Percentiles rank a stretch among this genome's conserved stretches.
phyloP scores from a whole-genome alignment of 1,284 basidiomycete genomes.

The Trametes polyzona region DNA sequence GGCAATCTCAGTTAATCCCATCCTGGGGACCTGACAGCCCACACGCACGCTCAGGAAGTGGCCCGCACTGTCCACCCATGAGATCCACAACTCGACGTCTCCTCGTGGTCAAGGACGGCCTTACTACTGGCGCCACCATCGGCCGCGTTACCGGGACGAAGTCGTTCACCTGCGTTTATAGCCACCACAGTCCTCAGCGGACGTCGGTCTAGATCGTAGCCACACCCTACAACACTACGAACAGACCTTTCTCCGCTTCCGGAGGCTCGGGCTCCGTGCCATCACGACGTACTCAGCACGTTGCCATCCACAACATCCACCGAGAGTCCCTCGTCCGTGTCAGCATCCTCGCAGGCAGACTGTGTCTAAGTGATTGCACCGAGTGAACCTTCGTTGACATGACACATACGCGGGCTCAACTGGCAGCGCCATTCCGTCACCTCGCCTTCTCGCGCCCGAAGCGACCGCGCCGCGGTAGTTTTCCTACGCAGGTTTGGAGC shows the following conservation, averaged over 20 bases:
- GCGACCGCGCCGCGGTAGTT: conserved; percentile 3
- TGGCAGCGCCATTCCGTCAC: conserved; percentile 3
- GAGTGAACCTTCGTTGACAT: conserved; percentile 22
- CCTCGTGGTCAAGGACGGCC: conserved; percentile 36
- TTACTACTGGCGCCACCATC: conserved; percentile 34
- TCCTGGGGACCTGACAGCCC: no score
- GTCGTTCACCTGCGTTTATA: conserved; percentile 31
- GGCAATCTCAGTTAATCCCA: no score
- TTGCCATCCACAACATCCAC: neutral
- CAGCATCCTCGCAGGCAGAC: neutral
- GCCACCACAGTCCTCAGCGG: conserved; percentile 12
- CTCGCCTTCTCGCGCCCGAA: conserved; percentile 14
- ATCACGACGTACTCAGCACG: neutral
- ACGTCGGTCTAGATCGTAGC: conserved; percentile 24
- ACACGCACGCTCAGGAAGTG: no score
- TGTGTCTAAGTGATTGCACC: conserved; percentile 17
- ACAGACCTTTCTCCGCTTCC: neutral
- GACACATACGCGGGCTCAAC: conserved; percentile 9
- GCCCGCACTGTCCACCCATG: no score
- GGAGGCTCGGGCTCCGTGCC: neutral
- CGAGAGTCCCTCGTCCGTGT: neutral
- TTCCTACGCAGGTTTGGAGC: conserved; percentile 3
- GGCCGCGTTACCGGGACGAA: conserved; percentile 34
- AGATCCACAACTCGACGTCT: no score
- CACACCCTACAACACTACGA: conserved; percentile 1